A percentile compares a stretch with the other conserved stretches of the same genome.
Conservation (phyloP, 306 rosid genomes). For the Abrus pulchellus region DNA sequence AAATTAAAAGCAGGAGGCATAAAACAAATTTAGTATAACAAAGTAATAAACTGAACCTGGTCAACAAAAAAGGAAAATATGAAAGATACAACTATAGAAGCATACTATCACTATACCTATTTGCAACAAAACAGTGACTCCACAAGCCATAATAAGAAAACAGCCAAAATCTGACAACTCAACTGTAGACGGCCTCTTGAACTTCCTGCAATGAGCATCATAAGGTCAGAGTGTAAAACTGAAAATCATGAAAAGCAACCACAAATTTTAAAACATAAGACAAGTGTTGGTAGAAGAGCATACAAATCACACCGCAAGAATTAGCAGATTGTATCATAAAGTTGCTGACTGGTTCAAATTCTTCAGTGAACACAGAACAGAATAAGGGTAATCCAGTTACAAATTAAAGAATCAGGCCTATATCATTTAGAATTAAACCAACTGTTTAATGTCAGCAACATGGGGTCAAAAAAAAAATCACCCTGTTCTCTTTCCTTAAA, state of each 20-base stretch:
- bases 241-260: slow-evolving; percentile 34
- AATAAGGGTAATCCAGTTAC: slow-evolving; percentile 5
- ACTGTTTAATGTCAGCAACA: slow-evolving; percentile 7
- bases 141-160: slow-evolving; percentile 77
- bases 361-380: slow-evolving; percentile 23
- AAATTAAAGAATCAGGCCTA: slow-evolving; percentile 3
- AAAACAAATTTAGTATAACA: slow-evolving; percentile 23
- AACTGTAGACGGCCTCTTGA: slow-evolving; percentile 75
- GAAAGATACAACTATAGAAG: background rate
- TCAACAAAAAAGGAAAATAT: slow-evolving; percentile 12
- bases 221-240: slow-evolving; percentile 48
- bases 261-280: slow-evolving; percentile 31
- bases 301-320: slow-evolving; percentile 14
- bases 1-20: slow-evolving; percentile 15
- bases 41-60: background rate
- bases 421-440: slow-evolving; percentile 30
- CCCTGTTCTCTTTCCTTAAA: slow-evolving; percentile 4
- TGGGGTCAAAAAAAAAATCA: background rate
- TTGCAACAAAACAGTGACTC: slow-evolving; percentile 79
- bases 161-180: slow-evolving; percentile 89
- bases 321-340: background rate
- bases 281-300: background rate
- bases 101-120: slow-evolving; percentile 60
- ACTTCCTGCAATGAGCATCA: slow-evolving; percentile 78
- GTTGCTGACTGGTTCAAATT: slow-evolving; percentile 13